These are phyloP conservation scores for Rubus parviflorus DNA, from an alignment of 306 rosid genomes.

Conservation along the genomic window DNA sequence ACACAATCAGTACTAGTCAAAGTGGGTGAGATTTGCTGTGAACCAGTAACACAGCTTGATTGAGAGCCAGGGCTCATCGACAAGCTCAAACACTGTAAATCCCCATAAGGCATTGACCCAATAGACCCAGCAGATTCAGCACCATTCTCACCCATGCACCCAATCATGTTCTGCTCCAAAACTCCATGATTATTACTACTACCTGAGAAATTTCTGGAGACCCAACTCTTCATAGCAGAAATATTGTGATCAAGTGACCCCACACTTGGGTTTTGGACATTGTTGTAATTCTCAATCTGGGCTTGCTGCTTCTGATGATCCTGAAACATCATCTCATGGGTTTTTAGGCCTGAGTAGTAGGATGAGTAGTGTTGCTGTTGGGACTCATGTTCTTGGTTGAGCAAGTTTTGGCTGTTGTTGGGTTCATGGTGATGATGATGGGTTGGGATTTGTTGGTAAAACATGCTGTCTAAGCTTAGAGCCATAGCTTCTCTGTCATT, in stretches of 20 bases:
- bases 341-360: slow-evolving; percentile 38
- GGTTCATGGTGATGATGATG: slow-evolving; percentile 27
- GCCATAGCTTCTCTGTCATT: slow-evolving; percentile 60
- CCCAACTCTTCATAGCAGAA: slow-evolving; percentile 56
- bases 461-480: slow-evolving; percentile 67
- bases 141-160: slow-evolving; percentile 51
- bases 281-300: slow-evolving; percentile 41
- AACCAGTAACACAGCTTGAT: slow-evolving; percentile 69
- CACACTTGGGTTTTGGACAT: slow-evolving; percentile 40
- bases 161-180: slow-evolving; percentile 45
- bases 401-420: slow-evolving; percentile 38
- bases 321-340: slow-evolving; percentile 41
- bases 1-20: slow-evolving; percentile 36
- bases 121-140: slow-evolving; percentile 50
- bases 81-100: slow-evolving; percentile 68
- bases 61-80: slow-evolving; percentile 89
- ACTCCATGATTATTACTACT: slow-evolving; percentile 11
- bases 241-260: slow-evolving; percentile 29
- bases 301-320: slow-evolving; percentile 39
- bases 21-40: slow-evolving; percentile 51
- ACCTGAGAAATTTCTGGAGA: slow-evolving; percentile 39
- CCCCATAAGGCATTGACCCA: slow-evolving; percentile 57
- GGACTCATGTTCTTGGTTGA: slow-evolving; percentile 30
- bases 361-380: slow-evolving; percentile 31
- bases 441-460: slow-evolving; percentile 44